Percentiles rank a stretch among this genome's conserved stretches.
Conservation (phyloP, 306 rosid species). For the Senna siamea region DNA sequence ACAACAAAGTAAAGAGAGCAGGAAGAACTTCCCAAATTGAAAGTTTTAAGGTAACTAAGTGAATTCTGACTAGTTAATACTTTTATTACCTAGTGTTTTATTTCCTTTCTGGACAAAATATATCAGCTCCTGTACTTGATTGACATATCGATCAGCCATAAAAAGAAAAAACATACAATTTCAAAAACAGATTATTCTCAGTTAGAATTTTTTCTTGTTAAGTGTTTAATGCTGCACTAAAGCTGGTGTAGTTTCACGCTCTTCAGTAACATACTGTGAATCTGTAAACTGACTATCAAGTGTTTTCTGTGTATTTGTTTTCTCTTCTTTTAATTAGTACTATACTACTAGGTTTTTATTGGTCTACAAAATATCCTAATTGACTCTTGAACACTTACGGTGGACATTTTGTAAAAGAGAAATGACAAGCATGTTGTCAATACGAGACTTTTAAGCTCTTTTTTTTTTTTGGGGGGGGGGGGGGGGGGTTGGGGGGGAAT, state of each 20-base stretch:
- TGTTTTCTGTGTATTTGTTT: background rate
- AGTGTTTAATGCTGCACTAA: background rate
- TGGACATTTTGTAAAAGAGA: background rate
- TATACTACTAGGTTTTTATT: background rate
- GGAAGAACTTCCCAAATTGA: conserved; percentile 68
- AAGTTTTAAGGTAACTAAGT: conserved; percentile 63
- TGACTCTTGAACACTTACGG: background rate
- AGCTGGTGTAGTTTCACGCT: background rate
- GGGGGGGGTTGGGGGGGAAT: too few relatives aligned
- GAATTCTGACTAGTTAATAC: background rate
- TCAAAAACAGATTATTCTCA: background rate
- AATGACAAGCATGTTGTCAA: background rate
- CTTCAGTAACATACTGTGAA: background rate
- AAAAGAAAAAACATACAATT: background rate
- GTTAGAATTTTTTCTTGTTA: background rate
- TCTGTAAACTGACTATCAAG: background rate
- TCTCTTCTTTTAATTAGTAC: background rate
- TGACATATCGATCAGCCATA: background rate
- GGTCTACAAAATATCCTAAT: background rate
- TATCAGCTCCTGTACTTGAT: background rate
- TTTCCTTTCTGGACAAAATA: background rate
- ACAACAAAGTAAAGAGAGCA: conserved; percentile 66
- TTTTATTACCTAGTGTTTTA: background rate
- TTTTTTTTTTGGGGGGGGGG: too few relatives aligned
- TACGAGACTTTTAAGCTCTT: too few relatives aligned